These are phyloP conservation scores for Aspergillus brasiliensis DNA, from an alignment of 2,329 filamentous ascomycete species.

Conservation along the genomic window DNA sequence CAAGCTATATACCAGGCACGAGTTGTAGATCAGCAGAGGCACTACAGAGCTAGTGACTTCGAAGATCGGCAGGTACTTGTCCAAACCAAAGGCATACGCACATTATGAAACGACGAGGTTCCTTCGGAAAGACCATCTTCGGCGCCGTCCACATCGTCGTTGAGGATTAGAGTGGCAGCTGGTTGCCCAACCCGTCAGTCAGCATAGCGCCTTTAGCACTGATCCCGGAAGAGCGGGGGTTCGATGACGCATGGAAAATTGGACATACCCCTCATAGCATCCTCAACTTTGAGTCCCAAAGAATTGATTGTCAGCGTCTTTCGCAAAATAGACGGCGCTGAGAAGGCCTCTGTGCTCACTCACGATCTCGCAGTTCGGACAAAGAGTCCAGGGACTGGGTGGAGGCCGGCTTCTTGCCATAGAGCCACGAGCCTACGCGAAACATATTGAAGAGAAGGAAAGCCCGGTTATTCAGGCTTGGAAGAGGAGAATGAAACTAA, in stretches of 20 bases:
- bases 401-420: conserved; percentile 48
- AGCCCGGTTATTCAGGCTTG: background rate
- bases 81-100: conserved; percentile 32
- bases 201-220: conserved; percentile 3
- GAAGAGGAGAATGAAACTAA: background rate
- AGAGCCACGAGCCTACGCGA: conserved; percentile 49
- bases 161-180: conserved; percentile 74
- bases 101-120: conserved; percentile 82
- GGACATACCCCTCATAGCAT: conserved; percentile 47
- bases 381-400: conserved; percentile 60
- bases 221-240: conserved; percentile 7
- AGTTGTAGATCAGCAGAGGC: conserved; percentile 9
- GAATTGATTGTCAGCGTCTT: conserved; percentile 21
- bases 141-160: conserved; percentile 86
- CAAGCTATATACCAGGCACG: conserved; percentile 57
- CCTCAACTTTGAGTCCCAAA: conserved; percentile 33
- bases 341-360: conserved; percentile 17
- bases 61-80: background rate
- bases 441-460: conserved; percentile 36
- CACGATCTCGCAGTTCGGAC: conserved; percentile 57
- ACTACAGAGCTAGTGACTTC: conserved; percentile 11
- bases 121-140: conserved; percentile 71
- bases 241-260: conserved; percentile 3
- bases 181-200: conserved; percentile 2
- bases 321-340: background rate